Evolutionary conservation across 2,329 filamentous ascomycete species (phyloP), one percentile per base, ranked within the genome.

Genomic region (Ophiostoma himal-ulmi): DNA sequence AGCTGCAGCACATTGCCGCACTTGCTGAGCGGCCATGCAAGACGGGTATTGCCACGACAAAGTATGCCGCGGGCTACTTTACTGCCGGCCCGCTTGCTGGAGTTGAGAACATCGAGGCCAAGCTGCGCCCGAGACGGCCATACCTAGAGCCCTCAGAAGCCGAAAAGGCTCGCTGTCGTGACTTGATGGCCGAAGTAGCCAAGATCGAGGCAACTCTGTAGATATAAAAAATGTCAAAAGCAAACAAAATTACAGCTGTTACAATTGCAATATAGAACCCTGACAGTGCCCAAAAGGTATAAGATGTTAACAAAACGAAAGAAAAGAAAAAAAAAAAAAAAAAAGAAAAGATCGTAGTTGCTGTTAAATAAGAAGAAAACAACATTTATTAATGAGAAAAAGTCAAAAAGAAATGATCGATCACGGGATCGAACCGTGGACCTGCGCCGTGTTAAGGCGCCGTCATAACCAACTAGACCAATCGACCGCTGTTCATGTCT

Each of bases 21-120:
- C 78, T 91, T 68, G 89, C 89, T 0, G 89, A 92, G 77, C 85
- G 84, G 70, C 84, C 86, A 0, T 86, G 85, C 75, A 91, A 91
- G 78, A 82, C 83, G 13, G 89, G 89, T 6, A 89, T 91, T 74
- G 88, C 88, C 10, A 82, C 83, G 1, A 87, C 86, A n/a, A 91
- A 92, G 79, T 91, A 89, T 76, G 89, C 88, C 0, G 88, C 87
- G 0, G 83, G 86, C 2, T 78, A 88, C 41, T 86, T 84, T 73
- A 86, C 86, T 44, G 89, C 87, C 1, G 70, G 67, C 20, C 70
- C 72, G 8, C 77, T 79, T 68, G 88, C 89, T 1, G 87, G 87
- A 0, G 85, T 91, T 52, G 82, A 85, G 71, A 83, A 82, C 1
- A 86, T 88, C 1, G 84, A 84, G 77, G 81, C 83, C 77, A 85